These are phyloP conservation scores for Beauveria australis DNA, from an alignment of 2,329 filamentous ascomycete species.

Conservation along the genomic window DNA sequence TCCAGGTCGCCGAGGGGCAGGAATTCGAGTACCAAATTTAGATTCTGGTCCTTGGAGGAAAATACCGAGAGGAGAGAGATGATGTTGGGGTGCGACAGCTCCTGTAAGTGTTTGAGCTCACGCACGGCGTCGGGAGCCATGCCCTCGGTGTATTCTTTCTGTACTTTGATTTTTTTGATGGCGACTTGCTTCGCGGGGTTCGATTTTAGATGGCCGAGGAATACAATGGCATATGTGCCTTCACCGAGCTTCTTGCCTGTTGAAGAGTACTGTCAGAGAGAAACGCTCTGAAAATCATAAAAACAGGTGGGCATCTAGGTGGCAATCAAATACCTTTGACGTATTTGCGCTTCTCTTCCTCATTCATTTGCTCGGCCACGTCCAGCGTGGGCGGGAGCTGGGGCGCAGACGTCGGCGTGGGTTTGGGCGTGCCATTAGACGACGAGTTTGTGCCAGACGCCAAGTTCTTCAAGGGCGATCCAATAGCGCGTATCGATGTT, in stretches of 20 bases:
- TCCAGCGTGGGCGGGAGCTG: slow-evolving; percentile 39
- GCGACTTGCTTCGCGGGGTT: slow-evolving; percentile 72
- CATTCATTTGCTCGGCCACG: slow-evolving; percentile 73
- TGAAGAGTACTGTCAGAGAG: background rate
- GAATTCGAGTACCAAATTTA: slow-evolving; percentile 92
- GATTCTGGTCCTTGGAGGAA: slow-evolving; percentile 90
- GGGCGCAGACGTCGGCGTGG: slow-evolving; percentile 21
- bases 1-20: slow-evolving; percentile 90
- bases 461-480: slow-evolving; percentile 37
- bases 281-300: background rate
- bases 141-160: slow-evolving; percentile 80
- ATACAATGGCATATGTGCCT: slow-evolving; percentile 95
- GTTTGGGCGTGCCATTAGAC: slow-evolving; percentile 37
- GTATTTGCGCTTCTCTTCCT: slow-evolving; percentile 79
- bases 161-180: slow-evolving; percentile 87
- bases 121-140: slow-evolving; percentile 91
- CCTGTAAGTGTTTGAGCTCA: slow-evolving; percentile 91
- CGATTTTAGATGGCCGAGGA: slow-evolving; percentile 69
- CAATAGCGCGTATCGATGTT: slow-evolving; percentile 22
- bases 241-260: slow-evolving; percentile 84
- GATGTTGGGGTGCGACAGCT: slow-evolving; percentile 91
- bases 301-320: background rate
- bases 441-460: slow-evolving; percentile 28
- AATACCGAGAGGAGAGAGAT: slow-evolving; percentile 90
- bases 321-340: slow-evolving; percentile 56